Base-by-base conservation (phyloP, 352 stramenopile genomes). In the Peronospora farinosa region DNA sequence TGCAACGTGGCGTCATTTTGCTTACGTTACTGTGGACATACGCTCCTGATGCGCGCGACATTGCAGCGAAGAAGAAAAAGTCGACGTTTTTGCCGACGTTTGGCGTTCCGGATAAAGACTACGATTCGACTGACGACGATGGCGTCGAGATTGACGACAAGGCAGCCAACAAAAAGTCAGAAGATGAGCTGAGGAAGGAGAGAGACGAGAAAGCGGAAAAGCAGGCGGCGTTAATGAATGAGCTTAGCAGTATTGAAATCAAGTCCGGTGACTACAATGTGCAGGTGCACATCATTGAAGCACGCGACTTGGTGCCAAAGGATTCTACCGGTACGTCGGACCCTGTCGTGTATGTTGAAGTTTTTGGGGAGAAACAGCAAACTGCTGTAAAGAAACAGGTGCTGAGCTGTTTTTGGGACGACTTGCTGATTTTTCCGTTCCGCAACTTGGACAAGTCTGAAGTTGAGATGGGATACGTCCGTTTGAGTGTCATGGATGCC, bases 281-380 rank as follows among this genome's bases (percentile, higher is more conserved):
- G 7, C 84, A 94, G 45, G 79, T 97, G 13, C 88, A 96, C 50
- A 51, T 96, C 27, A 96, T 97, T 50, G 86, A 97, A 69, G 84
- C 78, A 9, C 75, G 85, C 9, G 84, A 95, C 23, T 65, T 97
- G 1, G 84, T 95, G 19, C 70, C 78, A 0, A 95, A 96, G 50
- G 84, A 96, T 40, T 68, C 79, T 0, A 88, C 88, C 0, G 89
- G 89, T 2, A 96, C 83, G 11, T 95, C 81, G 0, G 91, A 97
- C 50, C 91, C 91, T 0, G 86, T 97, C 16, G 86, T 96, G 40
- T 95, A 95, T 39, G 82, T 95, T 13, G 80, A 91, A 54, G 77
- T 92, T 0, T 72, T 96, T 10, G 78, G 74, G 17, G 80, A 96
- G 40, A 90, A 88, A 51, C 73, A 92, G 51, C 74, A 95, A 42